Evolutionary conservation across 371 early-diverging fungal species (phyloP).

Genomic region (Dichotomocladium elegans): DNA sequence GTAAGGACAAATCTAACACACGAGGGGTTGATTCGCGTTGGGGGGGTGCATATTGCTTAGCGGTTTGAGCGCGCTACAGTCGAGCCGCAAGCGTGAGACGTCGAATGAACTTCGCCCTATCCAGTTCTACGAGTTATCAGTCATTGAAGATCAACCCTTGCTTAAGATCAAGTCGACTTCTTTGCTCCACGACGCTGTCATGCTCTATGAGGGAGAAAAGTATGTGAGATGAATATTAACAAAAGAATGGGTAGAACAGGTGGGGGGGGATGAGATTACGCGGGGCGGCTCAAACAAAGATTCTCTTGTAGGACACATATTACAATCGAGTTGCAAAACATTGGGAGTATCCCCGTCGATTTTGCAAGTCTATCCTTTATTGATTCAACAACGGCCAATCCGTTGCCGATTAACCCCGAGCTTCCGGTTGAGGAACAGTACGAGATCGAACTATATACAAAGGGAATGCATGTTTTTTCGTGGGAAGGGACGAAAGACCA

Average conservation of each 20-base stretch:
- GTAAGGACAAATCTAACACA: too few species aligned
- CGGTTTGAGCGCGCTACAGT: conserved; percentile 26
- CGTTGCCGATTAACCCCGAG: conserved; percentile 40
- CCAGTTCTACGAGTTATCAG: conserved; percentile 51
- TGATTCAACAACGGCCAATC: conserved; percentile 54
- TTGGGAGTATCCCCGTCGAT: conserved; percentile 66
- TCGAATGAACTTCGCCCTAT: conserved; percentile 13
- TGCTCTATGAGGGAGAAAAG: conserved; percentile 83
- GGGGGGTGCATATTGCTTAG: too few species aligned
- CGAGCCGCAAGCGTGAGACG: conserved; percentile 19
- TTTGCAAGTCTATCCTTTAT: conserved; percentile 65
- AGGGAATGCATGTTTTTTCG: conserved; percentile 61
- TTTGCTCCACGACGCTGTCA: conserved; percentile 62
- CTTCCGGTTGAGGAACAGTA: conserved; percentile 69
- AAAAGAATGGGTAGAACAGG: background rate
- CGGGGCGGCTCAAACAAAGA: background rate
- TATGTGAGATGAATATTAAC: conserved; percentile 22
- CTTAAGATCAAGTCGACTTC: conserved; percentile 59
- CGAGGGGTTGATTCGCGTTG: background rate
- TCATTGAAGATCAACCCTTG: conserved; percentile 68
- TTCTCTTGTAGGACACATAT: conserved; percentile 44
- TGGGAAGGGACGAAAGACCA: conserved; percentile 50
- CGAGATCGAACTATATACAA: conserved; percentile 70
- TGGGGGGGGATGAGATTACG: conserved; percentile 11
- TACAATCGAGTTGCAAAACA: conserved; percentile 68